phyloP scores from a whole-genome alignment of 495 filamentous ascomycete species.

The Aspergillus avenaceus region DNA sequence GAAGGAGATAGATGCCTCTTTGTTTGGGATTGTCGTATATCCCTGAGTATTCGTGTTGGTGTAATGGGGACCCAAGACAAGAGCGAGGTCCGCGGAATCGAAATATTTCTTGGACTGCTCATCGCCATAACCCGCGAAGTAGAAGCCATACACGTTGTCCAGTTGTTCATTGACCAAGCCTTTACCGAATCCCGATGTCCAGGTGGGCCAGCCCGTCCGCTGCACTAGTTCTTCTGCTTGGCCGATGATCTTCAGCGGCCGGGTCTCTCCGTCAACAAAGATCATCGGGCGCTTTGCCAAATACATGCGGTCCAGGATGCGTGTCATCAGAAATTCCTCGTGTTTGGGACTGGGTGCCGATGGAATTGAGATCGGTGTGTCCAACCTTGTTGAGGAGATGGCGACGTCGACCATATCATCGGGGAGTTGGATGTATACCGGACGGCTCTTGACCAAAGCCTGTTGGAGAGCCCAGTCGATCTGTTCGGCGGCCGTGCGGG shows the following conservation, averaged over 20 bases:
- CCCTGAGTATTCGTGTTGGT: slow-evolving; percentile 36
- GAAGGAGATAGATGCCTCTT: slow-evolving; percentile 25
- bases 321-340: not conserved
- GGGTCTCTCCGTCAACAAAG: slow-evolving; percentile 32
- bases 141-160: slow-evolving; percentile 34
- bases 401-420: slow-evolving; percentile 35
- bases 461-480: slow-evolving; percentile 38
- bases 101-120: slow-evolving; percentile 20
- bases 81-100: slow-evolving; percentile 27
- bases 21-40: slow-evolving; percentile 24
- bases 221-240: slow-evolving; percentile 27
- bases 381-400: slow-evolving; percentile 22
- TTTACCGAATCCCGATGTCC: slow-evolving; percentile 32
- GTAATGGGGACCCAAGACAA: slow-evolving; percentile 31
- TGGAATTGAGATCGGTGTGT: slow-evolving; percentile 7
- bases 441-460: slow-evolving; percentile 34
- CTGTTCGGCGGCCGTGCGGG: slow-evolving; percentile 27
- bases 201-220: slow-evolving; percentile 29
- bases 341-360: not conserved
- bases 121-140: slow-evolving; percentile 24
- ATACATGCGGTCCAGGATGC: slow-evolving; percentile 28
- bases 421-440: slow-evolving; percentile 43
- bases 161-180: slow-evolving; percentile 32
- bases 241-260: slow-evolving; percentile 19
- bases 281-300: slow-evolving; percentile 31